Conservation (phyloP, 805 yeast species). For the Pichia cabralensis region DNA sequence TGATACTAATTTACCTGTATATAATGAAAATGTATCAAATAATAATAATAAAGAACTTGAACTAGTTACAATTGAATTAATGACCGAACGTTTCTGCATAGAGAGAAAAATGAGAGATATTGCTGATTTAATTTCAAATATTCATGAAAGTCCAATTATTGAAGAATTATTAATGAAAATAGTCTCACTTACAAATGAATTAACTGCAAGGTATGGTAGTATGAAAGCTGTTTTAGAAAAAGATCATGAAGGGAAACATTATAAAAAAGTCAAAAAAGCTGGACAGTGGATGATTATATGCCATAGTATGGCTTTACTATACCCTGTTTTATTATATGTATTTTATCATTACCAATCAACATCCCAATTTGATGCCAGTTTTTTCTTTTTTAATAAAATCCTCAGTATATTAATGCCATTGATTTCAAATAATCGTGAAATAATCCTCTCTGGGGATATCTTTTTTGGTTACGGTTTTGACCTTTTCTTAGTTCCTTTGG, state of each 20-base stretch:
- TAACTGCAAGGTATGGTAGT: too few relatives aligned
- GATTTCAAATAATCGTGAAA: constrained; percentile 25
- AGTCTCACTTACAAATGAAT: constrained; percentile 28
- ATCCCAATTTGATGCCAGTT: constrained; percentile 26
- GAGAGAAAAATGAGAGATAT: constrained; percentile 26
- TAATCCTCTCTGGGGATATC: constrained; percentile 22
- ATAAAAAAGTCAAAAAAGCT: constrained; percentile 17
- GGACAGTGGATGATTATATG: constrained; percentile 14
- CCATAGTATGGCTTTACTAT: constrained; percentile 25
- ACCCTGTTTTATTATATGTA: constrained; percentile 30
- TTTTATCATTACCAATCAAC: constrained; percentile 24
- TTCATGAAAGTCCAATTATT: constrained; percentile 31
- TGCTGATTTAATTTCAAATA: constrained; percentile 29
- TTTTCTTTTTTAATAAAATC: constrained; percentile 29
- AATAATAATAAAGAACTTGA: constrained; percentile 32
- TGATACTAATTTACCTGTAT: constrained; percentile 43
- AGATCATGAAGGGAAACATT: too few relatives aligned
- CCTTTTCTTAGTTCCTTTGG: constrained; percentile 27
- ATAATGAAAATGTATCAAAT: constrained; percentile 25
- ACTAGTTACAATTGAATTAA: constrained; percentile 26
- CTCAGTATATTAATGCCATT: constrained; percentile 23
- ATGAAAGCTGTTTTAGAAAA: too few relatives aligned
- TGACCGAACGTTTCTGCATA: constrained; percentile 22
- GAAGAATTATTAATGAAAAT: constrained; percentile 28
- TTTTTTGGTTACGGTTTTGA: constrained; percentile 28